Evolutionary conservation across 2,329 filamentous ascomycete species (phyloP).

Genomic region (Alternaria metachromatica): DNA sequence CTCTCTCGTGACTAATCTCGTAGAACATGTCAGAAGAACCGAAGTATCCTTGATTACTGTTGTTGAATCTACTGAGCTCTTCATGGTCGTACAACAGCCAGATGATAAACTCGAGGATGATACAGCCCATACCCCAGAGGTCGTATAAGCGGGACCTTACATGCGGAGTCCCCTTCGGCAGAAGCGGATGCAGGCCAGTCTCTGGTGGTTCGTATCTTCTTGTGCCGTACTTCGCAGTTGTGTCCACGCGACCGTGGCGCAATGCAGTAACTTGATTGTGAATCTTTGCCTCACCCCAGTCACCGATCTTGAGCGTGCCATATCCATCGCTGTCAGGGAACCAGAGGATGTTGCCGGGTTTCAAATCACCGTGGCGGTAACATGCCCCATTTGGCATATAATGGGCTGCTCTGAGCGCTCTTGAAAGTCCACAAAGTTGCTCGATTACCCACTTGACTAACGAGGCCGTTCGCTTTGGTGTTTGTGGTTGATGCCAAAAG

Average conservation of each 20-base stretch:
- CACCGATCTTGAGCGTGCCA: constrained; percentile 24
- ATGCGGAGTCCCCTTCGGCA: neutral
- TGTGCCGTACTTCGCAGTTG: constrained; percentile 12
- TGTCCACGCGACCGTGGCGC: constrained; percentile 2
- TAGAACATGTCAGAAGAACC: neutral
- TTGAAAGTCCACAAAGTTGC: constrained; percentile 28
- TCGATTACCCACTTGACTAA: neutral
- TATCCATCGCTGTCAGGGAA: constrained; percentile 10
- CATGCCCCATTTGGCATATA: constrained; percentile 2
- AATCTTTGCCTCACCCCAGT: constrained; percentile 22
- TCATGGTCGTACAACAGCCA: constrained; percentile 26
- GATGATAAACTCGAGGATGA: constrained; percentile 27
- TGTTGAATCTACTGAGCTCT: neutral
- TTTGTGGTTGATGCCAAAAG: constrained; percentile 18
- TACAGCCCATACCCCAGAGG: constrained; percentile 33
- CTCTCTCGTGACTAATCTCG: neutral
- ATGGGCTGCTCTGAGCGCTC: constrained; percentile 22
- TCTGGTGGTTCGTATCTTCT: constrained; percentile 25
- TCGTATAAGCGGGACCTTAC: constrained; percentile 27
- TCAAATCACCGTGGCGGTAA: constrained; percentile 44
- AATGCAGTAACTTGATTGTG: constrained; percentile 2
- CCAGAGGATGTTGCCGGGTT: constrained; percentile 49
- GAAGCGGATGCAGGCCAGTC: too few relatives aligned
- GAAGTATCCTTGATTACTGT: neutral
- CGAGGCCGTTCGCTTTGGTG: constrained; percentile 3